Percentiles rank a stretch among this genome's conserved stretches.
phyloP scores from a whole-genome alignment of 1,284 basidiomycete species.

The Tetrapyrgos nigripes region DNA sequence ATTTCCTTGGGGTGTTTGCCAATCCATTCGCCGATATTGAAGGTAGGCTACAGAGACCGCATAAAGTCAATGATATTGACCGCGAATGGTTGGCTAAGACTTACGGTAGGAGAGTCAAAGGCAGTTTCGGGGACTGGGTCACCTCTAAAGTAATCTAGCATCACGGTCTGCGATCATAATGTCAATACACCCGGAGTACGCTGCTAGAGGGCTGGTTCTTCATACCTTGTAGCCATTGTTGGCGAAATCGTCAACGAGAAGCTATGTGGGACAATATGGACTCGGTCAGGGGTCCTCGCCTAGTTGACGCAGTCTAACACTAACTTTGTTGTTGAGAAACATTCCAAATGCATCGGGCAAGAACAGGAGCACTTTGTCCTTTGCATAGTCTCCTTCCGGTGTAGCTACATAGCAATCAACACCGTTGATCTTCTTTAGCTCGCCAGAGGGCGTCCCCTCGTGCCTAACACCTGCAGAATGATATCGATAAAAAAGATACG shows the following conservation, averaged over 20 bases:
- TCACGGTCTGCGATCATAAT: conserved; percentile 48
- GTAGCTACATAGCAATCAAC: conserved; percentile 56
- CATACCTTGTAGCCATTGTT: conserved; percentile 53
- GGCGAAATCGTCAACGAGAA: conserved; percentile 62
- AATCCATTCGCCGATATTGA: conserved; percentile 58
- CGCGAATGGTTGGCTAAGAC: too few relatives aligned
- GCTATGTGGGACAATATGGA: conserved; percentile 21
- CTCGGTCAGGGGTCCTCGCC: too few relatives aligned
- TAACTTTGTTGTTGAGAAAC: conserved; percentile 3
- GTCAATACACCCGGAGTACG: conserved; percentile 32
- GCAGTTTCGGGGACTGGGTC: conserved; percentile 55
- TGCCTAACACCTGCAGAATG: conserved; percentile 54
- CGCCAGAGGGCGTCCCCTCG: conserved; percentile 47
- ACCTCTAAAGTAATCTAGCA: conserved; percentile 66
- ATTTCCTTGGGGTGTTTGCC: conserved; percentile 47
- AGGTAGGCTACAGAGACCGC: conserved; percentile 26
- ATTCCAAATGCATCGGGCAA: conserved; percentile 57
- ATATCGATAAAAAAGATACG: background rate
- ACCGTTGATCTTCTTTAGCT: conserved; percentile 43
- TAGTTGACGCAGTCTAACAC: too few relatives aligned
- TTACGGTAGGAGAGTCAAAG: conserved; percentile 39
- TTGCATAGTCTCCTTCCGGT: conserved; percentile 51
- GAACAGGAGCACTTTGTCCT: conserved; percentile 60
- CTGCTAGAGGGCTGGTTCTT: conserved; percentile 30
- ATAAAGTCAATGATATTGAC: too few relatives aligned